phyloP scores from a whole-genome alignment of 176 grass and related monocot genomes.

The Poa pratensis region DNA sequence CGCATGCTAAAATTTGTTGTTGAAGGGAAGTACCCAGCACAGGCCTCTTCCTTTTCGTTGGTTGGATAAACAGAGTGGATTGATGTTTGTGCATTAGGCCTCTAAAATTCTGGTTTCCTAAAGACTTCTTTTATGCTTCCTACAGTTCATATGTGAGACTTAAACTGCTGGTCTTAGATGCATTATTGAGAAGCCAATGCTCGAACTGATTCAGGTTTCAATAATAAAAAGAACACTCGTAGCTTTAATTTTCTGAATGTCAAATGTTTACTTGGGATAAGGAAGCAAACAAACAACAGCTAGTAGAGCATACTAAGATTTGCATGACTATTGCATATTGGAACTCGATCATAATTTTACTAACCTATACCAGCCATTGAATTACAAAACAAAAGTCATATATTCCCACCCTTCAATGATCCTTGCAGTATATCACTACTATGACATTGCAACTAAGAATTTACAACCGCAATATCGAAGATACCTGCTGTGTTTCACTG shows the following conservation, averaged over 20 bases:
- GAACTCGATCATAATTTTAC: neutral
- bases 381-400: neutral
- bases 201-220: neutral
- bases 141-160: neutral
- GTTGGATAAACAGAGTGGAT: neutral
- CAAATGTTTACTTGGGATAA: neutral
- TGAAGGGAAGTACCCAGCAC: neutral
- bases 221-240: neutral
- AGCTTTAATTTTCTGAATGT: conserved; percentile 1
- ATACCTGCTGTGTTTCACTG: conserved; percentile 36
- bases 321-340: neutral
- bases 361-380: neutral
- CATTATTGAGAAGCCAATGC: neutral
- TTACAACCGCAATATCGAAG: neutral
- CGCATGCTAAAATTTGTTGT: neutral
- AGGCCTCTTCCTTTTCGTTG: neutral
- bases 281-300: neutral
- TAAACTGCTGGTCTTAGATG: neutral
- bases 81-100: neutral
- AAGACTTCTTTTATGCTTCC: conserved; percentile 16
- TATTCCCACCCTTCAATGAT: neutral
- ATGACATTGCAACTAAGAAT: neutral
- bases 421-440: neutral
- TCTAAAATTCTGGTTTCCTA: neutral
- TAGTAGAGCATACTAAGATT: conserved; percentile 6